Conservation (phyloP, 2,329 filamentous ascomycete genomes). For the Magnaporthales sp. region DNA sequence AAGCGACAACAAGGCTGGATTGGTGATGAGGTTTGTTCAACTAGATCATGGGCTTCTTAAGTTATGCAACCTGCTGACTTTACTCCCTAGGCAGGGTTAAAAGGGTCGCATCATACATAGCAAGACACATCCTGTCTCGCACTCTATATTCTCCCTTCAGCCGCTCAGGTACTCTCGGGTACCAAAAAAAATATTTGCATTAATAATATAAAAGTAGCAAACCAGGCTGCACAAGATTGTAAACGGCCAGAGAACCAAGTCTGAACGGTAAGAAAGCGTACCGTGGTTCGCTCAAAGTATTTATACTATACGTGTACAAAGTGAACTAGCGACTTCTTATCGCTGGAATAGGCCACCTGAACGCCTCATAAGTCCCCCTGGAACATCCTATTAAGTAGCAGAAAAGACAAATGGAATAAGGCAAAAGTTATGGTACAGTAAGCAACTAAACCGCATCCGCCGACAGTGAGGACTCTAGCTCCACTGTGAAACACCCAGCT, state of each 20-base stretch:
- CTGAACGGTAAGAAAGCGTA: background rate
- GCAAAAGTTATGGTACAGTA: background rate
- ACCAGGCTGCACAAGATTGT: background rate
- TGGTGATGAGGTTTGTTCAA: background rate
- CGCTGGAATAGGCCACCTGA: background rate
- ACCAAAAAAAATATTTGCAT: no score
- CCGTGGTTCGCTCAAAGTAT: background rate
- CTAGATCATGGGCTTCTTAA: background rate
- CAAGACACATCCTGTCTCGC: background rate
- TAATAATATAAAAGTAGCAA: background rate
- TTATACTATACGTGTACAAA: background rate
- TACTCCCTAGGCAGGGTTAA: background rate
- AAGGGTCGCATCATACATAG: no score
- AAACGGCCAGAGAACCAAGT: background rate
- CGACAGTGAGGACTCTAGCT: background rate
- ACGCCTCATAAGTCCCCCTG: background rate
- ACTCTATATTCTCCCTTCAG: background rate
- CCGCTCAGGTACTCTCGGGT: no score
- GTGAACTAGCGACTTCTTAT: background rate
- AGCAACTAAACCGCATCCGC: background rate
- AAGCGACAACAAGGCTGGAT: background rate
- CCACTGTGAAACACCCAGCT: background rate
- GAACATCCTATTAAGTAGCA: background rate
- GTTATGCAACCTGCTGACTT: background rate
- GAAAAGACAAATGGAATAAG: background rate